Percentiles rank a stretch among this genome's conserved stretches.
Evolutionary conservation across 1,139 yeast species (phyloP).

Genomic region (Ogataea hybrid): DNA sequence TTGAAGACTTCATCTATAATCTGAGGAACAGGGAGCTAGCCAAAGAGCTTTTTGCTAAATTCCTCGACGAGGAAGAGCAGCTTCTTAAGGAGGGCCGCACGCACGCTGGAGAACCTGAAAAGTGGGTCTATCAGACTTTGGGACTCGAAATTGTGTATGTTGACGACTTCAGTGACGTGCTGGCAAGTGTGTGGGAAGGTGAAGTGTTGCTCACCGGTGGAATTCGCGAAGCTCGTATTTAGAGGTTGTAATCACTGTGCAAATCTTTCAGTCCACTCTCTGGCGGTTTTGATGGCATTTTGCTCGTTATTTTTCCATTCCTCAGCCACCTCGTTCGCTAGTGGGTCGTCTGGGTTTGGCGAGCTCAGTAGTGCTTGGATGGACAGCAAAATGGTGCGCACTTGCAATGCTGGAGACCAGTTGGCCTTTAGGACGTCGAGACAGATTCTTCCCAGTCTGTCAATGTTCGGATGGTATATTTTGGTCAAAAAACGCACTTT

Average conservation of each 20-base stretch:
- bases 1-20: slow-evolving; percentile 40
- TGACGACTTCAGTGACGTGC: slow-evolving; percentile 75
- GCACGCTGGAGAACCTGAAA: slow-evolving; percentile 40
- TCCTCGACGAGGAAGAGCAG: slow-evolving; percentile 29
- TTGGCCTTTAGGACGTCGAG: slow-evolving; percentile 86
- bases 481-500: slow-evolving; percentile 89
- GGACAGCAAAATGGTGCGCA: slow-evolving; percentile 87
- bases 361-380: slow-evolving; percentile 93
- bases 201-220: slow-evolving; percentile 24
- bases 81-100: slow-evolving; percentile 24
- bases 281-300: slow-evolving; percentile 80
- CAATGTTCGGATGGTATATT: slow-evolving; percentile 96
- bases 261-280: slow-evolving; percentile 76
- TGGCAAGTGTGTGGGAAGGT: slow-evolving; percentile 64
- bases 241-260: slow-evolving; percentile 22
- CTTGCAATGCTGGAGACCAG: slow-evolving; percentile 99
- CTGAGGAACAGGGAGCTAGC: slow-evolving; percentile 31
- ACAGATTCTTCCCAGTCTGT: slow-evolving; percentile 91
- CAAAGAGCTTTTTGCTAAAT: slow-evolving; percentile 19
- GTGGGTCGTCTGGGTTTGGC: slow-evolving; percentile 97
- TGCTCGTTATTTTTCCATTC: slow-evolving; percentile 90
- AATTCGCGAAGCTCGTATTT: slow-evolving; percentile 8
- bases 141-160: slow-evolving; percentile 64
- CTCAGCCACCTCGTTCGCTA: slow-evolving; percentile 96
- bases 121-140: slow-evolving; percentile 46